Evolutionary conservation across 2,329 filamentous ascomycete genomes (phyloP), one percentile per base, ranked within the genome.

Genomic region (Magnaporthiopsis poae): DNA sequence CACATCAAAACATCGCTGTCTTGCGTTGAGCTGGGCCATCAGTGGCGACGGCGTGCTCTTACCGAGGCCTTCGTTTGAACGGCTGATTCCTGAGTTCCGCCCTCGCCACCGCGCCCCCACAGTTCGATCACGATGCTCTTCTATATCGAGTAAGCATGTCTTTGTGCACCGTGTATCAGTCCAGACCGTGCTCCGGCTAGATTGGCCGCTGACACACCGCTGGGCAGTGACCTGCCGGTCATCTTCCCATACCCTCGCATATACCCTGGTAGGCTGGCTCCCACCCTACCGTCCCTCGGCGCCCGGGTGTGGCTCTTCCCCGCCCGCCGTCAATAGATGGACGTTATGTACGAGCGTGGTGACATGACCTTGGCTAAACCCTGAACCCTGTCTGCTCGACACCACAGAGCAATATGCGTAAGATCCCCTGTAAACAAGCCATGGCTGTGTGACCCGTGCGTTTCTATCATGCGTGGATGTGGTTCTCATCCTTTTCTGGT

Each of bases 191-290:
- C 62, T 52, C 65, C 31, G 4, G 15, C 39, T 62, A 29, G 36
- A 21, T 36, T 59, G n/a, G 46, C 12, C 27, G 62, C 62, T 64
- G 62, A 64, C 62, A 31, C 25, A n/a, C 27, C 5, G 18, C 9
- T 27, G 67, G 63, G 31, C 39, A 86, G 84, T 72, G 83, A 86
- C 67, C 75, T 86, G 29, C 82, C 82, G 62, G 78, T 86, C 65
- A 78, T 86, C 70, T 86, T 86, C 70, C 84, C 84, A 27, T 86
- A 86, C 66, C 84, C 84, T 46, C 79, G 81, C 72, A 86, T 86
- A 72, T 86, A 86, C 31, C 69, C 67, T 65, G 70, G 69, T 69
- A 69, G 61, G 66, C 61, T 8, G 27, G 60, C 65, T 66, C 64
- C 36, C 31, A 25, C 25, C 63, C 68, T 68, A 21, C 1, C 46